Conservation (phyloP, 164 flowering plant genomes). For the Vitis rotundifolia region DNA sequence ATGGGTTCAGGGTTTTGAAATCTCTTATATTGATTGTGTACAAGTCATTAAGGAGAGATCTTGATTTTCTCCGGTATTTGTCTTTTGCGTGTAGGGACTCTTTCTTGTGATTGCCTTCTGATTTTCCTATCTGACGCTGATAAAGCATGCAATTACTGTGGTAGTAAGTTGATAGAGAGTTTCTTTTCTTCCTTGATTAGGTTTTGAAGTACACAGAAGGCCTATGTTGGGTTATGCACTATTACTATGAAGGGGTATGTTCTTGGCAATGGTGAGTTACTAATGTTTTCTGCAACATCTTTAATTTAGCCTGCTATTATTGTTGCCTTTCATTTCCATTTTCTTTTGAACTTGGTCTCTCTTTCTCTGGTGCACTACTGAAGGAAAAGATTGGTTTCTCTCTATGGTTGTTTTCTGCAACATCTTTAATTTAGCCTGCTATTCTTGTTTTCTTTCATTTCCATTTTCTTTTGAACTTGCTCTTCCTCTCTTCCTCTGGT, state of each 20-base stretch:
- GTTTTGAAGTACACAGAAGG: slow-evolving; percentile 86
- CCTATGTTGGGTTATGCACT: slow-evolving; percentile 97
- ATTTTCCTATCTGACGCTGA: neutral
- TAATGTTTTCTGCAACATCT: neutral
- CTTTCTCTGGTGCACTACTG: too few species aligned
- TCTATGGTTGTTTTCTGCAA: neutral
- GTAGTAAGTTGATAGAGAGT: too few species aligned
- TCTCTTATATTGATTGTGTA: too few species aligned
- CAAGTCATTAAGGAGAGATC: too few species aligned
- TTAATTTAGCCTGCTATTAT: neutral
- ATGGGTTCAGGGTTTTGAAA: too few species aligned
- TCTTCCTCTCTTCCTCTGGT: too few species aligned
- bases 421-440: neutral
- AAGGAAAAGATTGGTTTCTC: too few species aligned
- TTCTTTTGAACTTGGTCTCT: neutral
- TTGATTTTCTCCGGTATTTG: too few species aligned
- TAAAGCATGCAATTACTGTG: neutral
- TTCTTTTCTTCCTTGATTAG: slow-evolving; percentile 28
- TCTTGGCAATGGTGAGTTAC: slow-evolving; percentile 93
- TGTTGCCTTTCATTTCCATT: neutral
- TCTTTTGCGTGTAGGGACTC: neutral
- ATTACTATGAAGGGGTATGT: slow-evolving; percentile 99
- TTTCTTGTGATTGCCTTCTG: neutral
- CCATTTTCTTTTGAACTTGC: neutral
- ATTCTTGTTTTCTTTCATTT: neutral